Evolutionary conservation across 2,329 filamentous ascomycete genomes (phyloP), one percentile per base, ranked within the genome.

Genomic region (Fusarium tjaetaba): DNA sequence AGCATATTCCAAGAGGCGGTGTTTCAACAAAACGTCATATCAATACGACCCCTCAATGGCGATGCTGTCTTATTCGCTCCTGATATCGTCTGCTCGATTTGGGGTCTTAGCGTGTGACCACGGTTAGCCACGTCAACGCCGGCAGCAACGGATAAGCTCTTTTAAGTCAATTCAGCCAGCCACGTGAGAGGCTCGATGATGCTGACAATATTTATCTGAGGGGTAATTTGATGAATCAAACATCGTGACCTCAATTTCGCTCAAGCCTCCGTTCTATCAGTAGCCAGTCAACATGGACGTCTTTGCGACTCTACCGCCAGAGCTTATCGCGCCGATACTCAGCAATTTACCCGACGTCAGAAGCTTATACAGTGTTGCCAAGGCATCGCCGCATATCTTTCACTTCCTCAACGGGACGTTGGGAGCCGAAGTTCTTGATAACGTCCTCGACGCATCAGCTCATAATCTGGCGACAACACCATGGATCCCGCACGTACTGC

Each of bases 401-500:
- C 45, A 61, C 24, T 73, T 73, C 16, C 41, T 73, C 18, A n/a
- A 41, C 5, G 38, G 66, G 7, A 26, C 61, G 15, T 22, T 71
- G 11, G 70, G 70, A 11, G 52, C 53, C n/a, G 58, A 24, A 7
- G 38, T 68, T 42, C 38, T 73, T 11, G 66, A 73, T 18, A 20
- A 26, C 3, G 28, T 73, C 22, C 70, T 73, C 14, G 45, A 68
- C 3, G 60, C 70, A 26, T 70, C 49, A 18, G 49, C 51, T 16
- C 30, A n/a, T 22, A 46, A 49, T 11, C 26, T 64, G 7, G n/a
- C 24, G 5, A 49, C 45, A 34, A 58, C 71, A 4, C 58, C 71
- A 38, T 73, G 71, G 71, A 57, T 73, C 22, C 53, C 66, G 3
- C 55, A 73, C 13, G 48, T 73, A 16, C 8, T 73, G 8, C 66